A percentile compares a stretch with the other conserved stretches of the same genome.
Conservation (phyloP, 306 rosid genomes). For the Hippophae gyantsensis region DNA sequence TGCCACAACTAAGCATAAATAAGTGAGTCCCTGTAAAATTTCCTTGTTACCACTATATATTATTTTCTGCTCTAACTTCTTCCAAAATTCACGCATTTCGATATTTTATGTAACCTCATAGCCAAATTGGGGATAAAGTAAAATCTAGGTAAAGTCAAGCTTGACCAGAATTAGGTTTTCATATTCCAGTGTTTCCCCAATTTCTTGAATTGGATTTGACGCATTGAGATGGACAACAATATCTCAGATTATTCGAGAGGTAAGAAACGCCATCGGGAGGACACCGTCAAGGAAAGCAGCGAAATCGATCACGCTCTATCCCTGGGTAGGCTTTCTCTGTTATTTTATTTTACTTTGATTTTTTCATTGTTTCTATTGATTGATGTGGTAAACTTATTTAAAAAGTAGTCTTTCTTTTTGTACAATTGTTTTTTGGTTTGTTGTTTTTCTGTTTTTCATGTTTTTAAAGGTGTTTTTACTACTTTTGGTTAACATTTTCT, state of each 20-base stretch:
- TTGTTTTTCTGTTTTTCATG: too few relatives aligned
- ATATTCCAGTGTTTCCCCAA: not conserved
- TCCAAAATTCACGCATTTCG: too few relatives aligned
- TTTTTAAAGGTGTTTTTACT: not conserved
- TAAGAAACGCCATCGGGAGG: slow-evolving; percentile 34
- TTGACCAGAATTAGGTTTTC: not conserved
- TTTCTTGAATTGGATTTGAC: slow-evolving; percentile 5
- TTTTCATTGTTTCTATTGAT: not conserved
- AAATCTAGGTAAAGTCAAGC: too few relatives aligned
- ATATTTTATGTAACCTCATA: too few relatives aligned
- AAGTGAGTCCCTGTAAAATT: too few relatives aligned
- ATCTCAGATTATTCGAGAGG: slow-evolving; percentile 23
- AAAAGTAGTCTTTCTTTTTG: too few relatives aligned
- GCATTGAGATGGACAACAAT: slow-evolving; percentile 7
- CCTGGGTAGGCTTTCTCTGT: slow-evolving; percentile 14
- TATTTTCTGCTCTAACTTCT: too few relatives aligned
- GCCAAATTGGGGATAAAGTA: too few relatives aligned
- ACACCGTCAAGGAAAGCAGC: slow-evolving; percentile 6
- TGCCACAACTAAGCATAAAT: too few relatives aligned
- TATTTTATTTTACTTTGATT: not conserved
- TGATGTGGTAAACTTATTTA: not conserved
- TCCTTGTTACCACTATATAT: too few relatives aligned
- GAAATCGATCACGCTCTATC: slow-evolving; percentile 23
- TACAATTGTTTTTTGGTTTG: too few relatives aligned
- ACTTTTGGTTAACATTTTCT: not conserved